These are phyloP conservation scores for Microcyclosporella mali DNA, from an alignment of 2,329 filamentous ascomycete species.

Conservation along the genomic window DNA sequence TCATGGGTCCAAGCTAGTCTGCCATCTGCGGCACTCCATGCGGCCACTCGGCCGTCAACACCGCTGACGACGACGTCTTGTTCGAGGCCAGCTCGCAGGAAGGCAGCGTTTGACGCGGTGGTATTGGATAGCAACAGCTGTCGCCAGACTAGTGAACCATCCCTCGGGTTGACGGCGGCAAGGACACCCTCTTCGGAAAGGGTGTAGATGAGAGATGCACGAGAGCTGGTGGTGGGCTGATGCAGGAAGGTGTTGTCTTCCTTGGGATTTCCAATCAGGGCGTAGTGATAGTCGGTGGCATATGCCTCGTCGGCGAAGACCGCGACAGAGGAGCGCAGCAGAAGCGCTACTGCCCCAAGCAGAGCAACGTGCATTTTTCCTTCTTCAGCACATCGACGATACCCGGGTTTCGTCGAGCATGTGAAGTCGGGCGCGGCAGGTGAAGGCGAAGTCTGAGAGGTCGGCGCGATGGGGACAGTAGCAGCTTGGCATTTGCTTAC, in stretches of 20 bases:
- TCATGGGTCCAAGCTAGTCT: slow-evolving; percentile 67
- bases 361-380: slow-evolving; percentile 22
- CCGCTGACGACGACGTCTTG: slow-evolving; percentile 73
- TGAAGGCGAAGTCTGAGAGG: too few relatives aligned
- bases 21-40: slow-evolving; percentile 80
- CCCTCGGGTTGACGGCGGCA: slow-evolving; percentile 82
- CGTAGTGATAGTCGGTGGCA: slow-evolving; percentile 86
- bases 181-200: slow-evolving; percentile 77
- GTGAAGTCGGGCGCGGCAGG: too few relatives aligned
- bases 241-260: slow-evolving; percentile 90
- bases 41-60: slow-evolving; percentile 61
- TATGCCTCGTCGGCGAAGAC: slow-evolving; percentile 88
- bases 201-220: slow-evolving; percentile 85
- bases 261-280: slow-evolving; percentile 77
- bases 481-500: too few relatives aligned
- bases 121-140: slow-evolving; percentile 56
- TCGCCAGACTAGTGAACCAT: slow-evolving; percentile 79
- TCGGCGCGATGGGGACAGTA: too few relatives aligned
- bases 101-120: slow-evolving; percentile 29
- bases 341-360: slow-evolving; percentile 31
- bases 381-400: slow-evolving; percentile 1
- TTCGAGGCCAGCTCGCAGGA: slow-evolving; percentile 68
- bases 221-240: slow-evolving; percentile 71
- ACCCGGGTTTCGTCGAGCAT: too few relatives aligned
- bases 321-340: slow-evolving; percentile 53